Conservation (phyloP, 208 protist genomes). For the Leishmania braziliensis region DNA sequence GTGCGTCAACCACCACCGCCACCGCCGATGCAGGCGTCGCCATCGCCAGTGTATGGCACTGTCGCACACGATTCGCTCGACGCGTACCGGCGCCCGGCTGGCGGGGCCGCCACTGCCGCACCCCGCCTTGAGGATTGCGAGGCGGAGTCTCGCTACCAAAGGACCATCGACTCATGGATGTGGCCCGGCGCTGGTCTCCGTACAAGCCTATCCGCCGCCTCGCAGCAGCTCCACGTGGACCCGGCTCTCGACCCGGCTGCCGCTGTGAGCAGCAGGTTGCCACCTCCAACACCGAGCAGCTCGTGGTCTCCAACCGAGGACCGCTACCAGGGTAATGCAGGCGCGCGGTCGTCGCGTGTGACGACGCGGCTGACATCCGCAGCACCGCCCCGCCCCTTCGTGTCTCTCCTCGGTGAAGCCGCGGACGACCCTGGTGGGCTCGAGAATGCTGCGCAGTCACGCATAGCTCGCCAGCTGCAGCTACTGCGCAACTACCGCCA, state of each 20-base stretch:
- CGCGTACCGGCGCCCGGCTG: constrained; percentile 13
- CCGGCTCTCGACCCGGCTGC: neutral
- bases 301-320: constrained; percentile 13
- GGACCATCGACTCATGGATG: constrained; percentile 33
- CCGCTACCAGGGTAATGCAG: constrained; percentile 13
- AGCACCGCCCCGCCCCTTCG: constrained; percentile 6
- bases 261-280: neutral
- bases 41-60: neutral
- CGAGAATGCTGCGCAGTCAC: constrained; percentile 44
- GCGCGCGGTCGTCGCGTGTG: constrained; percentile 14
- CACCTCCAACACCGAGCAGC: constrained; percentile 15
- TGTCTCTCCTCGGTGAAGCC: constrained; percentile 1
- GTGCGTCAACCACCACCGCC: constrained; percentile 20
- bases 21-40: constrained; percentile 1
- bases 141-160: constrained; percentile 18
- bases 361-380: constrained; percentile 15
- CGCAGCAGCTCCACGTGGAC: constrained; percentile 12
- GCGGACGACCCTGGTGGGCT: constrained; percentile 17
- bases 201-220: constrained; percentile 3
- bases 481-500: constrained; percentile 73
- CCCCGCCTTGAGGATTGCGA: neutral
- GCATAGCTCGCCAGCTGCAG: constrained; percentile 67
- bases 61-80: constrained; percentile 5
- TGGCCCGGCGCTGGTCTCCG: neutral
- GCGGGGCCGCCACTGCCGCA: neutral